Percentiles rank a stretch among this genome's conserved stretches.
phyloP scores from a whole-genome alignment of 2,329 filamentous ascomycete genomes.

The Penicillium sp. region DNA sequence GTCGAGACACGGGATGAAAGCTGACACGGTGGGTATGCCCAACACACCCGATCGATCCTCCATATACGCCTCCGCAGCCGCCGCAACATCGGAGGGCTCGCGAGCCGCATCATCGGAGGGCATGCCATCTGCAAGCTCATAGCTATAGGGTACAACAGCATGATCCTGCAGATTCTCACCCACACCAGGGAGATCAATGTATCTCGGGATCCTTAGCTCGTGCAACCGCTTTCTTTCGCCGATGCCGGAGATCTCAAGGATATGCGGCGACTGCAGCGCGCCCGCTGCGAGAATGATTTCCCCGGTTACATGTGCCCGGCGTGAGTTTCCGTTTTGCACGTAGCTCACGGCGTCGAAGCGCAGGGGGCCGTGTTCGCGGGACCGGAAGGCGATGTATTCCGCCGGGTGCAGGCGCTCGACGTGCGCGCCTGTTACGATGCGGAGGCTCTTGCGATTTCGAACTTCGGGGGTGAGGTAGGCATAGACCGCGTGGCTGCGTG shows the following conservation, averaged over 20 bases:
- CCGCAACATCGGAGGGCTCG: slow-evolving; percentile 24
- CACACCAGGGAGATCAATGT: slow-evolving; percentile 52
- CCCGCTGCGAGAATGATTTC: slow-evolving; percentile 68
- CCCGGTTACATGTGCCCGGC: slow-evolving; percentile 36
- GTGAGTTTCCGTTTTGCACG: slow-evolving; percentile 23
- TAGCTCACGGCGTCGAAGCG: slow-evolving; percentile 26
- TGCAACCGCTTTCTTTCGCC: slow-evolving; percentile 54
- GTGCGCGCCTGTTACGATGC: slow-evolving; percentile 52
- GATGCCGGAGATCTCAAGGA: slow-evolving; percentile 65
- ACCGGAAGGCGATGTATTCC: background rate
- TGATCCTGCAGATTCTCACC: slow-evolving; percentile 60
- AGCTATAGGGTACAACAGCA: slow-evolving; percentile 26
- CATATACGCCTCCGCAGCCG: slow-evolving; percentile 31
- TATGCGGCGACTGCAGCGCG: slow-evolving; percentile 60
- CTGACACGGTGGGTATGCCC: slow-evolving; percentile 24
- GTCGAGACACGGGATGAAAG: slow-evolving; percentile 3
- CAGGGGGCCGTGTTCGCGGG: background rate
- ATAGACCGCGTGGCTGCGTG: slow-evolving; percentile 24
- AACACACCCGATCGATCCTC: slow-evolving; percentile 31
- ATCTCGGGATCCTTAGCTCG: slow-evolving; percentile 46
- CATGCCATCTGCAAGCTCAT: slow-evolving; percentile 30
- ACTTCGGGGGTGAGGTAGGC: slow-evolving; percentile 33
- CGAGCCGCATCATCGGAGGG: slow-evolving; percentile 29
- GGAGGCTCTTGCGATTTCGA: slow-evolving; percentile 49
- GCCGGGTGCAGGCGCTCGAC: slow-evolving; percentile 47